phyloP scores from a whole-genome alignment of 2,329 filamentous ascomycete genomes.

The Periconia sp. region DNA sequence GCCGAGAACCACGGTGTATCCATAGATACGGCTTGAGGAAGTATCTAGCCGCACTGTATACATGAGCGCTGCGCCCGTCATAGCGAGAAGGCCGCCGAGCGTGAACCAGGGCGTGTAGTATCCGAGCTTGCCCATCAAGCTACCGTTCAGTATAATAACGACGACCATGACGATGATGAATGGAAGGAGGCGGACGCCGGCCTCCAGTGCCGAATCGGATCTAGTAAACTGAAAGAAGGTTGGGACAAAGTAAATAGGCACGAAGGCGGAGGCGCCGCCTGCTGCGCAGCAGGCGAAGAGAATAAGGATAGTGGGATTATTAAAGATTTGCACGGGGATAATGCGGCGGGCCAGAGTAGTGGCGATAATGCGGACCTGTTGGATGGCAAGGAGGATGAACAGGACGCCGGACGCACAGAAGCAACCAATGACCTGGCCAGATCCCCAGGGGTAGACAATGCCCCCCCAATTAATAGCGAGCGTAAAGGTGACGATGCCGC shows the following conservation, averaged over 20 bases:
- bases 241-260: slow-evolving; percentile 17
- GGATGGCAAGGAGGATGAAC: slow-evolving; percentile 50
- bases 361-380: slow-evolving; percentile 53
- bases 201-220: slow-evolving; percentile 15
- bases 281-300: slow-evolving; percentile 21
- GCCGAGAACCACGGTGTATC: slow-evolving; percentile 25
- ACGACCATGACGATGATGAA: slow-evolving; percentile 21
- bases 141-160: slow-evolving; percentile 20
- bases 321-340: slow-evolving; percentile 58
- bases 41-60: slow-evolving; percentile 18
- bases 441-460: slow-evolving; percentile 54
- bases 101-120: slow-evolving; percentile 14
- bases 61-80: slow-evolving; percentile 5
- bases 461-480: slow-evolving; percentile 62
- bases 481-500: slow-evolving; percentile 48
- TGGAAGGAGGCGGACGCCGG: slow-evolving; percentile 29
- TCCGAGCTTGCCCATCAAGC: slow-evolving; percentile 12
- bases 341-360: slow-evolving; percentile 53
- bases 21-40: slow-evolving; percentile 22
- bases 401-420: slow-evolving; percentile 55
- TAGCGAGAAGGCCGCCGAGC: slow-evolving; percentile 1
- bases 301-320: neutral
- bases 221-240: slow-evolving; percentile 31
- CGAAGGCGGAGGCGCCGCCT: slow-evolving; percentile 22
- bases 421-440: slow-evolving; percentile 50